Conservation (phyloP, 1,139 yeast genomes). For the Spathaspora sp. region DNA sequence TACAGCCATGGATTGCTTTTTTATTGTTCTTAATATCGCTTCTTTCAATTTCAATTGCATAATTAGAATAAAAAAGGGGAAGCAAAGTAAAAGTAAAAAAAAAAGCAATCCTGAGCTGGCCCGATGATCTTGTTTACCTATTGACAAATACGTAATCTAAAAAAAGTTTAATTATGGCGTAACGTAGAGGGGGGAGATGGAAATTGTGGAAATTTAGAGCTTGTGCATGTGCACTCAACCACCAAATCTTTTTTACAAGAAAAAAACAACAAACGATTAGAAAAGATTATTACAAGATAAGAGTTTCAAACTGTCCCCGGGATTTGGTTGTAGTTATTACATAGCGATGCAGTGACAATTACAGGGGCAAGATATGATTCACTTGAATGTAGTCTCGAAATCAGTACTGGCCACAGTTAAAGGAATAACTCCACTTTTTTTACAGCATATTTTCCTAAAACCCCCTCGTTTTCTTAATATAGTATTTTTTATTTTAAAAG, state of each 20-base stretch:
- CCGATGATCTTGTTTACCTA: not conserved
- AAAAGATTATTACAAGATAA: too few relatives aligned
- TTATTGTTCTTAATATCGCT: not conserved
- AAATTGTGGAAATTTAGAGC: not conserved
- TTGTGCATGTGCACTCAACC: not conserved
- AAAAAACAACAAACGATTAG: not conserved
- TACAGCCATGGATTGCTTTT: not conserved
- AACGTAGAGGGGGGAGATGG: not conserved
- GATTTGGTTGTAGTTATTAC: not conserved
- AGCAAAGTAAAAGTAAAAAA: not conserved
- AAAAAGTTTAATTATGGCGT: not conserved
- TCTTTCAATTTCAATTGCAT: not conserved
- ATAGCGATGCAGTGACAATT: too few relatives aligned
- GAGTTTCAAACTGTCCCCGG: not conserved
- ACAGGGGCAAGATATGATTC: too few relatives aligned
- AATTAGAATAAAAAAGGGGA: not conserved
- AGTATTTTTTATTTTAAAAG: too few relatives aligned
- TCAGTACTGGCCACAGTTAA: not conserved
- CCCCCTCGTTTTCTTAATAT: not conserved
- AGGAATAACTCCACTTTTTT: conserved; percentile 1
- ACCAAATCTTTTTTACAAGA: not conserved
- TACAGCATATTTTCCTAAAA: not conserved
- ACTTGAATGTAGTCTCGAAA: too few relatives aligned
- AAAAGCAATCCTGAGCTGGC: not conserved
- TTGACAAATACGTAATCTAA: not conserved